Base-by-base conservation (phyloP, 331 rosid genomes). In the Malus hybrid region DNA sequence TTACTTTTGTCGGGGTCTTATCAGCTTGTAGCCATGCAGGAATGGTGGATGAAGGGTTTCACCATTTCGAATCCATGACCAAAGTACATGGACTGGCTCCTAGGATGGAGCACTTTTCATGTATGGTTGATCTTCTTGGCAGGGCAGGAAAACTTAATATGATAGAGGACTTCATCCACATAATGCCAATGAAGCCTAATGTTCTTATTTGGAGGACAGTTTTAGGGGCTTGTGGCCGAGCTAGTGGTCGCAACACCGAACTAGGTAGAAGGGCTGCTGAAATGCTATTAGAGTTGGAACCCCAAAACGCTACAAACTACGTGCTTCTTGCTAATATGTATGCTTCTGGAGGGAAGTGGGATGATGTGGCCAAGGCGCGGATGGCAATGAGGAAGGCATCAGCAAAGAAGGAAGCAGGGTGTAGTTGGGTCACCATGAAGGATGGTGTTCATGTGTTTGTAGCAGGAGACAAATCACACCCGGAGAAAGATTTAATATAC, bases 1-100 rank as follows among this genome's bases (percentile, higher is more conserved):
- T 89, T 61, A 89, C 97, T 69, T 93, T 93, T 86, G 90, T 93
- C 22, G 98, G 93, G 48, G 91, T 90, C 68, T 67, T 93, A 55
- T 89, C 98, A 10, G 98, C 97, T 70, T 93, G 98, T 83, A 90
- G 97, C 76, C 97, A 90, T 82, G 94, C 83, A 11, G 98, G 97
- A 50, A 79, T 91, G 72, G 89, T 93, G 36, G 79, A 90, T 82
- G 89, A 87, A 84, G 98, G 96, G 48, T 90, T 86, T 80, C 27
- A 76, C 70, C 90, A 91, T 86, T 91, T 89, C 73, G 66, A 84
- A 74, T 87, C 93, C 24, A 91, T 91, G 94, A 75, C 71, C 59
- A 73, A 88, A 77, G 70, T 73, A 19, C 89, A 90, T 50, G 88
- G 87, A 76, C 70, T 93, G 72, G 72, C 87, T 69, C 96, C 98